Evolutionary conservation across 2,329 filamentous ascomycete species (phyloP).

Genomic region (Alternaria sp.): DNA sequence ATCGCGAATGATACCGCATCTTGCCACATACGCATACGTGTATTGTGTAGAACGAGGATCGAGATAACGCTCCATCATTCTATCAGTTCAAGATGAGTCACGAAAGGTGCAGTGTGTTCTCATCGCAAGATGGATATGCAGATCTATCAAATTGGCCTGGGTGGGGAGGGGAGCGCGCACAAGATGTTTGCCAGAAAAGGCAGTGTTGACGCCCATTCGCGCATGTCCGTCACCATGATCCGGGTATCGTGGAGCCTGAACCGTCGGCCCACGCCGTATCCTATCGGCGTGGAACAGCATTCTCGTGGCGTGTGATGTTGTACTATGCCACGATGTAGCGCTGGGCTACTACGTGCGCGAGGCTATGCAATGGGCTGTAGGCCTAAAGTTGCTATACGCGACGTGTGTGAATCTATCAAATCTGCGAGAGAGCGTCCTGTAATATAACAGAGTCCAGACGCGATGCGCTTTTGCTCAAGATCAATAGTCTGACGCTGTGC

Average conservation of each 20-base stretch:
- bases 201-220: background rate
- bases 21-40: background rate
- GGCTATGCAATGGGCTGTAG: conserved; percentile 3
- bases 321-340: conserved; percentile 10
- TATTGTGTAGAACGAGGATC: background rate
- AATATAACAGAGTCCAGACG: background rate
- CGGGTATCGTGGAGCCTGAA: background rate
- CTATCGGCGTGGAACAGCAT: background rate
- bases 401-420: background rate
- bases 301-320: background rate
- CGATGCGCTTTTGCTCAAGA: background rate
- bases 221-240: background rate
- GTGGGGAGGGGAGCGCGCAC: background rate
- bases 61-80: background rate
- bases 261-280: background rate
- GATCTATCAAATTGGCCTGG: background rate
- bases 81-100: background rate
- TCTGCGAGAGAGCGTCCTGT: background rate
- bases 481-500: background rate
- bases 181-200: background rate
- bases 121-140: background rate
- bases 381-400: background rate
- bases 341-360: background rate
- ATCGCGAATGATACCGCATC: background rate
- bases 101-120: background rate